phyloP scores from a whole-genome alignment of 2,329 filamentous ascomycete species.

The Ilyonectria mors-panacis region DNA sequence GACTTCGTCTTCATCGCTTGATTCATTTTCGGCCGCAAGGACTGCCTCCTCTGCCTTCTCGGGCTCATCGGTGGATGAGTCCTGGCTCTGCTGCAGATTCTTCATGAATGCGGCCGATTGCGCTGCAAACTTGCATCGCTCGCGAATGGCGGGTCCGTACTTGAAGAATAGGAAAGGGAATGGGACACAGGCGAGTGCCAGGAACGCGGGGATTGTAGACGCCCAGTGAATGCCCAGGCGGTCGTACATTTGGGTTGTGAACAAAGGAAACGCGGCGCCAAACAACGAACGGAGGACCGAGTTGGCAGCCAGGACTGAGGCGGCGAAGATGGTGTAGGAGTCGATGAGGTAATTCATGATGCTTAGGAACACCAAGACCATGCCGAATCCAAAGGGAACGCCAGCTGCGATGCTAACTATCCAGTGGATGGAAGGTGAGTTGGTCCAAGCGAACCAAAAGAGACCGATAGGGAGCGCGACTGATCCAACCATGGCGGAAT shows the following conservation, averaged over 20 bases:
- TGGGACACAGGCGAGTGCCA: constrained; percentile 71
- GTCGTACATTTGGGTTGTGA: constrained; percentile 69
- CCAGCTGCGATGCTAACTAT: constrained; percentile 56
- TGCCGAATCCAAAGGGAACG: constrained; percentile 63
- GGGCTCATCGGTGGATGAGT: background rate
- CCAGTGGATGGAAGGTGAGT: constrained; percentile 66
- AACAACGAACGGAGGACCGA: constrained; percentile 77
- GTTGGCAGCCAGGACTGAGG: constrained; percentile 60
- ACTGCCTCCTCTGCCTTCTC: background rate
- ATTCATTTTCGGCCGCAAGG: too few species aligned
- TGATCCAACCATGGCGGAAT: constrained; percentile 68
- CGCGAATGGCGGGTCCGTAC: constrained; percentile 67
- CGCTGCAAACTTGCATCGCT: constrained; percentile 69
- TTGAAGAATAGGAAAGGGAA: constrained; percentile 74
- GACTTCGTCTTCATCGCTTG: background rate
- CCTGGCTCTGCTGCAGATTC: constrained; percentile 1
- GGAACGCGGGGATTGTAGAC: constrained; percentile 76
- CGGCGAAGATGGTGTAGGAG: constrained; percentile 78
- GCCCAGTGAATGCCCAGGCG: constrained; percentile 80
- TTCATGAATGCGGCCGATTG: constrained; percentile 45
- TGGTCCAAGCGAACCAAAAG: constrained; percentile 75
- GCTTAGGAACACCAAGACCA: constrained; percentile 72
- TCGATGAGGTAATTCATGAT: constrained; percentile 76
- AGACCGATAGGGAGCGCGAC: constrained; percentile 69
- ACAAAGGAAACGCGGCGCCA: constrained; percentile 78